Evolutionary conservation across 2,329 filamentous ascomycete species (phyloP), one percentile per base, ranked within the genome.

Genomic region (Alternaria consortialis): DNA sequence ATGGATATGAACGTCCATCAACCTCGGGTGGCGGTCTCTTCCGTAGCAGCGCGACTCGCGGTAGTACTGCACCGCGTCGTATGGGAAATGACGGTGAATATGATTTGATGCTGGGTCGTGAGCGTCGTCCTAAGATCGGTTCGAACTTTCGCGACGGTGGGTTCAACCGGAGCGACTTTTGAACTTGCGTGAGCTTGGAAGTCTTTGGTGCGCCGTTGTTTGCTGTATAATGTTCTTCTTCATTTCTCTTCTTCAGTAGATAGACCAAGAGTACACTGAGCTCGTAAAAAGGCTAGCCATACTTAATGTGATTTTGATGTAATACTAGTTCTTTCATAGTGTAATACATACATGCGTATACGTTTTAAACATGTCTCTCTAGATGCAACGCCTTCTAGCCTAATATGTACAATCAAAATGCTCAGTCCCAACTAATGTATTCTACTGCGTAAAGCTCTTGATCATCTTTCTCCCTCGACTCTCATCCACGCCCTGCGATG

Each of bases 391-490:
- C 17, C 11, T 1, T 48, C 12, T 25, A 25, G 13, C 31, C 0
- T n/a, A 34, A 31, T 46, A 7, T 31, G 2, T 36, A 34, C 17
- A 48, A 15, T 17, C 20, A 23, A 9, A 13, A 9, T 20, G 9
- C 11, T 7, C 8, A 17, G 8, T 15, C 1, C 1, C 0, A 17
- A 7, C 2, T 25, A 4, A 5, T 8, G 17, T 6, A 27, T 5
- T 1, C 31, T 47, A 60, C 39, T 50, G 25, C 12, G 53, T 57
- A 15, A 60, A 29, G 25, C 36, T 50, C 53, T 27, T 52, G 7
- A 56, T 9, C 39, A 56, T 27, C 5, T 23, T 58, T 20, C 47
- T 56, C 5, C 25, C 31, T 9, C 36, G 7, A 13, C 5, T 32
- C 8, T 7, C 57, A n/a, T 36, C 23, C 7, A 20, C 36, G 0